Base-by-base conservation (phyloP, 768 basidiomycete genomes). In the Russula vinacea region DNA sequence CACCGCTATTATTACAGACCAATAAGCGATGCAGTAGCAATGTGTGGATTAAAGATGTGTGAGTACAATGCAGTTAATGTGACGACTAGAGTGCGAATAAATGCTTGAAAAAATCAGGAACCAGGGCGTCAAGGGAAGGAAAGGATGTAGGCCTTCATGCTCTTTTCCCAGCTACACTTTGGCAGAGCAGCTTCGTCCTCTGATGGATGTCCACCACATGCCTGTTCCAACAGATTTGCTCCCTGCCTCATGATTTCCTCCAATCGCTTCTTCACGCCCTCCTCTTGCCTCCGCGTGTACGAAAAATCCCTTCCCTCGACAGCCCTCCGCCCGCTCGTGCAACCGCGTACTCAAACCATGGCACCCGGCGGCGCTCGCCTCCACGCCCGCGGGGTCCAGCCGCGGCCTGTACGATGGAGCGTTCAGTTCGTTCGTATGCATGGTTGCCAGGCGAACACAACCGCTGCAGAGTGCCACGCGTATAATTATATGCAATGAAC, bases 131-230 rank as follows among this genome's bases (percentile, higher is more conserved):
- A 90, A 37, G 89, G 88, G 72, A 81, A 90, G 26, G 74, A 74
- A 64, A 88, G 73, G 62, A 90, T 89, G 70, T 78, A 87, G 51
- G 70, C 70, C 74, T 84, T 87, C 83, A 89, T 87, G 52, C 67
- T 64, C 24, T 62, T 51, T 70, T 86, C 83, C 88, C 87, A 89
- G 65, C 78, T 81, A 70, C 89, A 90, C 1, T 75, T 59, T 47
- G 78, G 73, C 49, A 84, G 72, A 6, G 75, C 77, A 16, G 73
- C 69, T 50, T 62, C 67, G 58, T 68, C 17, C 77, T 82, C 16
- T 53, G 69, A 70, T n/a, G 66, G 49, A 7, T 52, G 63, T 37
- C 70, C 75, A 37, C 84, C 85, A 66, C 88, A 89, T 7, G 68
- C 70, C 3, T 73, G 45, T 67, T 73, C 70, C 55, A 85, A 67